Conservation (phyloP, 1,139 yeast species). For the Scheffersomyces segobiensis region DNA sequence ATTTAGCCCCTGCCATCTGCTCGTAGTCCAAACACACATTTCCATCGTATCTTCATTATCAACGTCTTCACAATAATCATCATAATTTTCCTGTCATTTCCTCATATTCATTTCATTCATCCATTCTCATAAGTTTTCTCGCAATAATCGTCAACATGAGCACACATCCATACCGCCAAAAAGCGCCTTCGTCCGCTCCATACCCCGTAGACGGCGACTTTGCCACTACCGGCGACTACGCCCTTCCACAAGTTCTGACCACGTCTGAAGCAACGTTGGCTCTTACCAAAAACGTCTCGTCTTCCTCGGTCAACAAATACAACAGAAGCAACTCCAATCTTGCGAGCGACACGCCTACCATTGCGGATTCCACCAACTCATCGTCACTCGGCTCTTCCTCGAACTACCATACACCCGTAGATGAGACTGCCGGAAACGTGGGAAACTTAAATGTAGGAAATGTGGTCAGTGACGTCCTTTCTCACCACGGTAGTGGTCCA, state of each 20-base stretch:
- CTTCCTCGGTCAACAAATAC: not conserved
- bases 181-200: conserved; percentile 21
- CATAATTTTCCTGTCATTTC: not conserved
- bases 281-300: not conserved
- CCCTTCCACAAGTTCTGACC: not conserved
- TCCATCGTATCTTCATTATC: not conserved
- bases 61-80: not conserved
- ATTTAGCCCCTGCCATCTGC: not conserved
- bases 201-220: conserved; percentile 22
- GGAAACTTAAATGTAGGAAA: not conserved
- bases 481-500: not conserved
- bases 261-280: not conserved
- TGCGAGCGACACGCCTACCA: not conserved
- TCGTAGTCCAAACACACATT: not conserved
- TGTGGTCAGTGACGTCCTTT: not conserved
- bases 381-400: not conserved
- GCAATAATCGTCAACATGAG: conserved; percentile 9
- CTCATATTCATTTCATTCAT: not conserved
- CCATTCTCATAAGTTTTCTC: not conserved
- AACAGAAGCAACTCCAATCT: not conserved
- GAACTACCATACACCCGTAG: not conserved
- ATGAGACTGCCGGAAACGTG: not conserved
- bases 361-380: not conserved
- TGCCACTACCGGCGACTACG: not conserved
- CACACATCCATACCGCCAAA: conserved; percentile 38